phyloP scores from a whole-genome alignment of 768 basidiomycete genomes.

The Phanerodontia chrysosporium region DNA sequence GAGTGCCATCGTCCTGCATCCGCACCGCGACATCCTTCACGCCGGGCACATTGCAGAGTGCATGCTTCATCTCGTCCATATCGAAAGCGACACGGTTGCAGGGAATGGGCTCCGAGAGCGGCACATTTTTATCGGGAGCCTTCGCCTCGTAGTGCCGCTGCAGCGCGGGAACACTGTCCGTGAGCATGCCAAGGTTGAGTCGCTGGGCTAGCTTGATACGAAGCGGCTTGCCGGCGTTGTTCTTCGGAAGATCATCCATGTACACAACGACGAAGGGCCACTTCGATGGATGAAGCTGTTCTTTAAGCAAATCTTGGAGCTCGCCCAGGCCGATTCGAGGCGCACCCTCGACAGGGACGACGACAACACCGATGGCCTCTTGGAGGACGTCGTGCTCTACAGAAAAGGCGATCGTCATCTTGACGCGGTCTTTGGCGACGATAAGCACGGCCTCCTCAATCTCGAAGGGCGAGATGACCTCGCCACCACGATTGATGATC shows the following conservation, averaged over 20 bases:
- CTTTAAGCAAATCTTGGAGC: slow-evolving; percentile 40
- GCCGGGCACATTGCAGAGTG: slow-evolving; percentile 25
- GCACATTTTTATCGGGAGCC: slow-evolving; percentile 27
- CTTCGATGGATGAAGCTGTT: slow-evolving; percentile 44
- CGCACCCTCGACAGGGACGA: slow-evolving; percentile 32
- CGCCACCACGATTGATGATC: slow-evolving; percentile 57
- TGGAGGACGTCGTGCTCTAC: slow-evolving; percentile 45
- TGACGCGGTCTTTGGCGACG: slow-evolving; percentile 37
- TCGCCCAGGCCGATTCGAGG: slow-evolving; percentile 38
- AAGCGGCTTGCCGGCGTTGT: slow-evolving; percentile 44
- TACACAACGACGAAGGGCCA: slow-evolving; percentile 47
- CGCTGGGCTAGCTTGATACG: slow-evolving; percentile 41
- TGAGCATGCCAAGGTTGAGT: slow-evolving; percentile 33
- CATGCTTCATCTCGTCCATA: slow-evolving; percentile 22
- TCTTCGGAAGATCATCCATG: slow-evolving; percentile 45
- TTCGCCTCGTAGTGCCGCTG: slow-evolving; percentile 40
- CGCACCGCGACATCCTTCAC: slow-evolving; percentile 35
- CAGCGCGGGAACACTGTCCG: slow-evolving; percentile 30
- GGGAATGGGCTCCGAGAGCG: slow-evolving; percentile 35
- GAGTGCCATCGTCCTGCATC: slow-evolving; percentile 26
- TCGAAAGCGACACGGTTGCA: slow-evolving; percentile 32
- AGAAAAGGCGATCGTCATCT: slow-evolving; percentile 40
- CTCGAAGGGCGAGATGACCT: slow-evolving; percentile 59
- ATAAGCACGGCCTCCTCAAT: slow-evolving; percentile 52
- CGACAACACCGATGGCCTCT: slow-evolving; percentile 42